Evolutionary conservation across 2,329 filamentous ascomycete genomes (phyloP).

Genomic region (Colletotrichum musae): DNA sequence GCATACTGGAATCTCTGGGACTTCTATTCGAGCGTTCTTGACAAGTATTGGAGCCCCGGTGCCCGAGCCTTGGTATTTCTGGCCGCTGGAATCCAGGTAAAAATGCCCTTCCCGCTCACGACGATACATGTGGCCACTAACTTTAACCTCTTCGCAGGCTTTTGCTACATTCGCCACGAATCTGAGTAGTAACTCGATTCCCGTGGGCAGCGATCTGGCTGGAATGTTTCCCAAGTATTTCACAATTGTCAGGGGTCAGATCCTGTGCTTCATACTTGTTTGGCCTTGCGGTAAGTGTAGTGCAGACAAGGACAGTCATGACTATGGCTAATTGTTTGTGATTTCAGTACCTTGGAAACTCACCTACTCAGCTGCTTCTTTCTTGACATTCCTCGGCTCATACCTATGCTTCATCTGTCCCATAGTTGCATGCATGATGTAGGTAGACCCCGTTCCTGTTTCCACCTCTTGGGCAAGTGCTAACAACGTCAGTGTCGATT

Average conservation of each 20-base stretch:
- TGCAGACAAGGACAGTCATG: not conserved
- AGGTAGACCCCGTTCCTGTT: not conserved
- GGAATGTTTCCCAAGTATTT: conserved; percentile 10
- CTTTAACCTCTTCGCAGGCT: no score
- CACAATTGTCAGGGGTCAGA: conserved; percentile 25
- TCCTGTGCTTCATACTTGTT: conserved; percentile 13
- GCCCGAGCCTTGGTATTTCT: conserved; percentile 14
- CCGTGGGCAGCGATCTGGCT: conserved; percentile 10
- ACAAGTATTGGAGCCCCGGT: conserved; percentile 23
- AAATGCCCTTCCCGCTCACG: no score
- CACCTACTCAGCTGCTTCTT: conserved; percentile 10
- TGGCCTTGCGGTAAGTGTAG: not conserved
- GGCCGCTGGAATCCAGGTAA: conserved; percentile 15
- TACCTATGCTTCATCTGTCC: conserved; percentile 11
- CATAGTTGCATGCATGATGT: conserved; percentile 10
- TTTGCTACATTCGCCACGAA: conserved; percentile 29
- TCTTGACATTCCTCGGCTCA: conserved; percentile 15
- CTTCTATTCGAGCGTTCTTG: conserved; percentile 20
- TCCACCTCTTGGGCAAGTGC: not conserved
- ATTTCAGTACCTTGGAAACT: conserved; percentile 12
- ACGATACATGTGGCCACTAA: no score
- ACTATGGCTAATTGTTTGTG: no score
- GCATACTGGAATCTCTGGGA: conserved; percentile 33
- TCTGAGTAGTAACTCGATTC: conserved; percentile 22
- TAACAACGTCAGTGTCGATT: not conserved